Evolutionary conservation across 129 eudicot species (phyloP).

Genomic region (Escallonia herrerae): DNA sequence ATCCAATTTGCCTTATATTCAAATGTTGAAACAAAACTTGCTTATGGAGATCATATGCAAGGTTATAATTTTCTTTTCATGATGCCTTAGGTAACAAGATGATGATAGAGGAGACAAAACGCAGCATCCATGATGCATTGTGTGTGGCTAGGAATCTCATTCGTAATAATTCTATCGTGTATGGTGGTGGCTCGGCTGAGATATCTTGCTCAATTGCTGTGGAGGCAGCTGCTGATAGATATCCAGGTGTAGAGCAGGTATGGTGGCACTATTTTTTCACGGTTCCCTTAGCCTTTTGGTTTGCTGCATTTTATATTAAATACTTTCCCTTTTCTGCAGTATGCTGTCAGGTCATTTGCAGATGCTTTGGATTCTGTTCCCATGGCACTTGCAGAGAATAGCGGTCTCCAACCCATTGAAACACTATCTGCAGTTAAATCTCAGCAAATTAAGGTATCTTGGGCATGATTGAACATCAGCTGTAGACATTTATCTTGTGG

Average conservation of each 20-base stretch:
- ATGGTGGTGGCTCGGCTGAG: slow-evolving; percentile 99
- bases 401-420: slow-evolving; percentile 93
- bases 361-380: slow-evolving; percentile 97
- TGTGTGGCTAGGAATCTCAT: slow-evolving; percentile 97
- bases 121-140: slow-evolving; percentile 94
- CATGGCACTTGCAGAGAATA: slow-evolving; percentile 97
- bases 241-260: slow-evolving; percentile 99
- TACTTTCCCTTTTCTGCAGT: slow-evolving; percentile 35
- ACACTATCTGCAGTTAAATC: slow-evolving; percentile 87
- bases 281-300: background rate
- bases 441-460: slow-evolving; percentile 88
- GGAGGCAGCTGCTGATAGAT: slow-evolving; percentile 95
- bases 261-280: background rate
- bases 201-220: slow-evolving; percentile 96
- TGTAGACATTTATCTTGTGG: too few relatives aligned
- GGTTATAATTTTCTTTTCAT: slow-evolving; percentile 3
- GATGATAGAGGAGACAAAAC: slow-evolving; percentile 97
- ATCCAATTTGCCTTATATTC: too few relatives aligned
- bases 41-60: background rate
- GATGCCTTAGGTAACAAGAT: slow-evolving; percentile 81
- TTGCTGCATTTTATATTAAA: background rate
- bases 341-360: slow-evolving; percentile 96
- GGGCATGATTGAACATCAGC: background rate
- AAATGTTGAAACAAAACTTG: too few relatives aligned
- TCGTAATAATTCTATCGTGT: slow-evolving; percentile 89